Evolutionary conservation across 1,139 yeast genomes (phyloP).

Genomic region (Zygosaccharomyces sapae): DNA sequence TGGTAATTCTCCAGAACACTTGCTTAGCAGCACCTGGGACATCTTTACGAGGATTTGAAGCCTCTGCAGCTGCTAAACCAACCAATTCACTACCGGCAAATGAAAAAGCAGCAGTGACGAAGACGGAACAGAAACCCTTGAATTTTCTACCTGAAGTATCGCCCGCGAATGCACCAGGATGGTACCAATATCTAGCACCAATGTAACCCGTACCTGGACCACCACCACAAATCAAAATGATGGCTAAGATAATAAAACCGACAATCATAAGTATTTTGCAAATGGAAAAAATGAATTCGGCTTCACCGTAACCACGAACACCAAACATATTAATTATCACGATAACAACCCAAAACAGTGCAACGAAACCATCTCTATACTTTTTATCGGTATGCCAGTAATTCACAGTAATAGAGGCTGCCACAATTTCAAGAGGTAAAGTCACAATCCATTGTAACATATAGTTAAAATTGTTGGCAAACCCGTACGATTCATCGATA

Average conservation of each 20-base stretch:
- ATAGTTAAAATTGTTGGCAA: constrained; percentile 71
- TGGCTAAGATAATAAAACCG: constrained; percentile 68
- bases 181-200: constrained; percentile 60
- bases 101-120: constrained; percentile 54
- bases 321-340: constrained; percentile 60
- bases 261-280: constrained; percentile 58
- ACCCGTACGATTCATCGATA: constrained; percentile 69
- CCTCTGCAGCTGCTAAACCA: constrained; percentile 86
- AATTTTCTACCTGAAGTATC: constrained; percentile 40
- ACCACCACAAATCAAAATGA: constrained; percentile 66
- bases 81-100: constrained; percentile 66
- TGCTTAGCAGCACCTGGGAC: constrained; percentile 73
- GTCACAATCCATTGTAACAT: constrained; percentile 68
- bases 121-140: constrained; percentile 49
- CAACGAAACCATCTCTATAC: constrained; percentile 41
- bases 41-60: constrained; percentile 67
- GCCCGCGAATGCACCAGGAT: constrained; percentile 61
- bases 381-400: constrained; percentile 47
- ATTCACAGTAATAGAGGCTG: constrained; percentile 63
- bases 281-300: constrained; percentile 58
- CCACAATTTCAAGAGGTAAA: constrained; percentile 68
- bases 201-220: constrained; percentile 55
- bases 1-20: constrained; percentile 66
- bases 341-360: constrained; percentile 57
- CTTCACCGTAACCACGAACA: constrained; percentile 60